phyloP scores from a whole-genome alignment of 2,329 filamentous ascomycete species.

The Curvularia sp. region DNA sequence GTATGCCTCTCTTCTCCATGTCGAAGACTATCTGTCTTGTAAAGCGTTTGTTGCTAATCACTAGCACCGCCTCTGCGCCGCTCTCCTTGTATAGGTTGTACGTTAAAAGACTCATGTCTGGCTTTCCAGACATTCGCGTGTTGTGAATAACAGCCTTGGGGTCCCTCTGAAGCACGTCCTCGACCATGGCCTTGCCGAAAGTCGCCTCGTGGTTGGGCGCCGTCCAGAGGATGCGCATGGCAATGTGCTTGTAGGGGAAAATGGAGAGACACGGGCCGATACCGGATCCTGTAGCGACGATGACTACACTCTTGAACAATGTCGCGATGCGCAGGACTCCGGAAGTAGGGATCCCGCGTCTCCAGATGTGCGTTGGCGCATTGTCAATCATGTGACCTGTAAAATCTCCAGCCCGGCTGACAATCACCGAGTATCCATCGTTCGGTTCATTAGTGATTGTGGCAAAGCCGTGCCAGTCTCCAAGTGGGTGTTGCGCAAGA shows the following conservation, averaged over 20 bases:
- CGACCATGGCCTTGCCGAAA: conserved; percentile 67
- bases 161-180: conserved; percentile 66
- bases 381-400: conserved; percentile 45
- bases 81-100: conserved; percentile 62
- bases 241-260: conserved; percentile 56
- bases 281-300: conserved; percentile 51
- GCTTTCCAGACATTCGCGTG: conserved; percentile 66
- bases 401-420: conserved; percentile 51
- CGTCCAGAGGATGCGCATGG: conserved; percentile 75
- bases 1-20: conserved; percentile 69
- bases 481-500: conserved; percentile 45
- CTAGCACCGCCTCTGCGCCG: conserved; percentile 70
- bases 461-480: conserved; percentile 51
- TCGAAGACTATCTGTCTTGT: conserved; percentile 73
- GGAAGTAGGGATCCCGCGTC: conserved; percentile 48
- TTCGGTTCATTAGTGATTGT: conserved; percentile 46
- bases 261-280: conserved; percentile 58
- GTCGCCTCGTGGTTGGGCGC: conserved; percentile 69
- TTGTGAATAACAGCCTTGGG: conserved; percentile 72
- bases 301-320: conserved; percentile 47
- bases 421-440: conserved; percentile 45
- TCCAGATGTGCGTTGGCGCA: conserved; percentile 46
- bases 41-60: conserved; percentile 74
- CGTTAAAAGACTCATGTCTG: conserved; percentile 67
- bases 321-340: conserved; percentile 49